These are phyloP conservation scores for Sclerotinia spermophila DNA, from an alignment of 2,329 filamentous ascomycete genomes.

Conservation along the genomic window DNA sequence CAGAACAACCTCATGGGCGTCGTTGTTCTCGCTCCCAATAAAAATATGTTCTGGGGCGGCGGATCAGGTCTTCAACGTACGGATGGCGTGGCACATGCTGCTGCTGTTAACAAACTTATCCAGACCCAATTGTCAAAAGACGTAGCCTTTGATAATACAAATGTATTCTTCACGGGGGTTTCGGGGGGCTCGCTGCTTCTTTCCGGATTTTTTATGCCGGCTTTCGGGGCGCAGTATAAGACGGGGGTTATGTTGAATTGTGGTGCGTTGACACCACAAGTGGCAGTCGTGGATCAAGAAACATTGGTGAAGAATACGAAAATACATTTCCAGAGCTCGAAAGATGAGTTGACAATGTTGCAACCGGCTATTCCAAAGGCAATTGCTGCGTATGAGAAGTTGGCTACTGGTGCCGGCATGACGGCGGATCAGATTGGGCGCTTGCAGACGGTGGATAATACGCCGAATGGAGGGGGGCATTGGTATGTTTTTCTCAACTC, in stretches of 20 bases:
- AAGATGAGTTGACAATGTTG: conserved; percentile 45
- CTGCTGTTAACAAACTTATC: conserved; percentile 53
- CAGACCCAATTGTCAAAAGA: conserved; percentile 48
- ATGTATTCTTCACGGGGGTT: conserved; percentile 57
- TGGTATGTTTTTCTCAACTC: conserved; percentile 31
- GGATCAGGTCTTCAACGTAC: conserved; percentile 49
- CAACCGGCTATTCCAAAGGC: conserved; percentile 50
- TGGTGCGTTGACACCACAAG: conserved; percentile 52
- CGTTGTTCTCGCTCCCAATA: conserved; percentile 58
- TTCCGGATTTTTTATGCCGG: conserved; percentile 55
- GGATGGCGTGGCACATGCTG: conserved; percentile 53
- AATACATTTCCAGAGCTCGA: conserved; percentile 56
- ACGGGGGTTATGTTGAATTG: conserved; percentile 54
- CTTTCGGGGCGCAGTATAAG: conserved; percentile 39
- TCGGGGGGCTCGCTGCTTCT: conserved; percentile 53
- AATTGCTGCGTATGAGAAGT: conserved; percentile 49
- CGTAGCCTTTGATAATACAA: conserved; percentile 49
- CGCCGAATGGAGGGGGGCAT: conserved; percentile 53
- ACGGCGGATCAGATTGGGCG: conserved; percentile 44
- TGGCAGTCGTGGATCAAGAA: conserved; percentile 44
- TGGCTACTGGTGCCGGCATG: conserved; percentile 45
- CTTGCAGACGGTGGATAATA: conserved; percentile 55
- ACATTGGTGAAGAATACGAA: conserved; percentile 45
- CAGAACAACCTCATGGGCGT: conserved; percentile 73
- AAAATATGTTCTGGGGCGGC: conserved; percentile 56